These are phyloP conservation scores for Aspergillus conjunctus DNA, from an alignment of 495 filamentous ascomycete genomes.

Conservation along the genomic window DNA sequence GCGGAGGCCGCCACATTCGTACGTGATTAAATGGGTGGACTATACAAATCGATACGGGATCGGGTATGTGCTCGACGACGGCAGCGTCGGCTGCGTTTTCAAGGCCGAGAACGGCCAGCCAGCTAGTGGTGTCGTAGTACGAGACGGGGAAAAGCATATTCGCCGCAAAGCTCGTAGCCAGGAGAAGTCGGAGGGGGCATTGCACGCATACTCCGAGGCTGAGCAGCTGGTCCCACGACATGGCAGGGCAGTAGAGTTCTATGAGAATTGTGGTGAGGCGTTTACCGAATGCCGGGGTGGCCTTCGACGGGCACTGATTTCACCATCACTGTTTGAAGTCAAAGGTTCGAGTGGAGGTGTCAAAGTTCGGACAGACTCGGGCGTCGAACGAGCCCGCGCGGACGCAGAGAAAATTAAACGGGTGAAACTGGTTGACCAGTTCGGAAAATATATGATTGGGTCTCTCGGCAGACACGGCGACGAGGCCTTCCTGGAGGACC, in stretches of 20 bases:
- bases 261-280: slow-evolving; percentile 67
- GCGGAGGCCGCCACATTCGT: slow-evolving; percentile 43
- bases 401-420: slow-evolving; percentile 72
- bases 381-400: slow-evolving; percentile 52
- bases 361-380: slow-evolving; percentile 51
- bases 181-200: slow-evolving; percentile 53
- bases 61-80: slow-evolving; percentile 83
- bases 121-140: slow-evolving; percentile 68
- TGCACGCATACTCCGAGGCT: slow-evolving; percentile 58
- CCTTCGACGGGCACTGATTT: slow-evolving; percentile 62
- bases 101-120: slow-evolving; percentile 63
- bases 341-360: slow-evolving; percentile 37
- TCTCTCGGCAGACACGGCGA: slow-evolving; percentile 54
- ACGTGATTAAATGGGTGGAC: slow-evolving; percentile 91
- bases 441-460: slow-evolving; percentile 90
- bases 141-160: slow-evolving; percentile 58
- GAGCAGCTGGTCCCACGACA: slow-evolving; percentile 67
- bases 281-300: slow-evolving; percentile 49
- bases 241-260: slow-evolving; percentile 71
- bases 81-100: slow-evolving; percentile 80
- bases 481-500: slow-evolving; percentile 36
- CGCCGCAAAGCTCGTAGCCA: slow-evolving; percentile 55
- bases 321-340: slow-evolving; percentile 58
- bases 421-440: slow-evolving; percentile 83
- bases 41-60: slow-evolving; percentile 89